Percentiles rank a stretch among this genome's conserved stretches.
Conservation (phyloP, 73 alveolate species). For the Urostyla sp. region DNA sequence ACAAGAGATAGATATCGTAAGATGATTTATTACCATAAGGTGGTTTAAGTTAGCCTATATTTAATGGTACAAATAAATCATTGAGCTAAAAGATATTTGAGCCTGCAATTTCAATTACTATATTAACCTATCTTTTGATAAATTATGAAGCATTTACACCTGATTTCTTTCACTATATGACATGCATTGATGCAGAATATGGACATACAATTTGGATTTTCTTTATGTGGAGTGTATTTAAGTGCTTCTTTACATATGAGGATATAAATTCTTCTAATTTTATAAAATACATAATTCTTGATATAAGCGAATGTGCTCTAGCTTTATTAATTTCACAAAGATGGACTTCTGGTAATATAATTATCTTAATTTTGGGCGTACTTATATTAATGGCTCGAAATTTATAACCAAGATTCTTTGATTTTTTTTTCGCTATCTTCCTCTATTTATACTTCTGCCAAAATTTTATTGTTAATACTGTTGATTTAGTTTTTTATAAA, state of each 20-base stretch:
- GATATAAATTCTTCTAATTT: neutral
- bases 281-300: neutral
- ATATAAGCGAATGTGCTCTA: neutral
- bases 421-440: constrained; percentile 6
- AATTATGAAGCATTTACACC: constrained; percentile 35
- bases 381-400: neutral
- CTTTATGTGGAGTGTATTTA: constrained; percentile 7
- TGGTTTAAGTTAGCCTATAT: neutral
- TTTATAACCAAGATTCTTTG: neutral
- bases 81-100: neutral
- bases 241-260: neutral
- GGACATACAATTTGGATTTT: constrained; percentile 26
- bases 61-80: neutral
- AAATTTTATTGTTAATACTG: constrained; percentile 31
- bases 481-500: constrained; percentile 26
- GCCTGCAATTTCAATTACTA: neutral
- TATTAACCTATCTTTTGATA: neutral
- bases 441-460: neutral
- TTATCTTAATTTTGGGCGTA: neutral
- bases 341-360: neutral
- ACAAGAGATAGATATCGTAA: neutral
- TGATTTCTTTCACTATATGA: constrained; percentile 50
- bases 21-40: constrained; percentile 39
- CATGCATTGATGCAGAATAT: constrained; percentile 1
- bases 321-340: neutral